Evolutionary conservation across 305 asterid genomes (phyloP).

Genomic region (Rubia peregrina): DNA sequence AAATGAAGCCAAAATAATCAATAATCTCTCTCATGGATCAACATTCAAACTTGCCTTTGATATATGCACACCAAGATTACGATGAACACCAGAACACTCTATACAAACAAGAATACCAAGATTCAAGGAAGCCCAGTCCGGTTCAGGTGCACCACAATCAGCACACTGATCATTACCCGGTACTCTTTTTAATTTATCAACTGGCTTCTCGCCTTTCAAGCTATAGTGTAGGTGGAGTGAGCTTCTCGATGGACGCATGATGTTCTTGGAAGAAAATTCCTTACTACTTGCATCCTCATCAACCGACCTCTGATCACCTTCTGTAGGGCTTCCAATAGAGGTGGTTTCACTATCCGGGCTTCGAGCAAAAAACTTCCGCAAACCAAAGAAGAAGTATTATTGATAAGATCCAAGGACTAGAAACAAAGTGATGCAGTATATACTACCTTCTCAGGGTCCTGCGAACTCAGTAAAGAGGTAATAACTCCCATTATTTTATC

Average conservation of each 20-base stretch:
- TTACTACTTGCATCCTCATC: conserved; percentile 76
- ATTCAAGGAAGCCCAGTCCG: conserved; percentile 99
- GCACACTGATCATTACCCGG: conserved; percentile 90
- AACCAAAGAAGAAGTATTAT: conserved; percentile 11
- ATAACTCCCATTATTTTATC: conserved; percentile 98
- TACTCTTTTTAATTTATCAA: conserved; percentile 65
- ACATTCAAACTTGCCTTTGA: conserved; percentile 59
- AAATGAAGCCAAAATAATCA: neutral
- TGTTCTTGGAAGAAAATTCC: conserved; percentile 40
- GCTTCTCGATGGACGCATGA: conserved; percentile 58
- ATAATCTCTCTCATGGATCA: neutral
- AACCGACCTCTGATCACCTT: conserved; percentile 55
- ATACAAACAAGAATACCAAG: conserved; percentile 95
- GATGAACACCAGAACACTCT: conserved; percentile 99
- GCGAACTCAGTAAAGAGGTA: conserved; percentile 93
- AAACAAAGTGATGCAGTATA: conserved; percentile 6
- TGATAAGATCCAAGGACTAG: conserved; percentile 7
- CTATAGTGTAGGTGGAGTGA: conserved; percentile 53
- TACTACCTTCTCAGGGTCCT: conserved; percentile 89
- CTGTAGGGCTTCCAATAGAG: conserved; percentile 60
- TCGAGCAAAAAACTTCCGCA: conserved; percentile 20
- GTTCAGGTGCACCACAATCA: conserved; percentile 95
- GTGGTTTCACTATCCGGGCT: conserved; percentile 98
- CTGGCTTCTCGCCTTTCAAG: conserved; percentile 74
- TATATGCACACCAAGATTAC: conserved; percentile 98